Evolutionary conservation across 306 rosid species (phyloP).

Genomic region (Vigna hirtella): DNA sequence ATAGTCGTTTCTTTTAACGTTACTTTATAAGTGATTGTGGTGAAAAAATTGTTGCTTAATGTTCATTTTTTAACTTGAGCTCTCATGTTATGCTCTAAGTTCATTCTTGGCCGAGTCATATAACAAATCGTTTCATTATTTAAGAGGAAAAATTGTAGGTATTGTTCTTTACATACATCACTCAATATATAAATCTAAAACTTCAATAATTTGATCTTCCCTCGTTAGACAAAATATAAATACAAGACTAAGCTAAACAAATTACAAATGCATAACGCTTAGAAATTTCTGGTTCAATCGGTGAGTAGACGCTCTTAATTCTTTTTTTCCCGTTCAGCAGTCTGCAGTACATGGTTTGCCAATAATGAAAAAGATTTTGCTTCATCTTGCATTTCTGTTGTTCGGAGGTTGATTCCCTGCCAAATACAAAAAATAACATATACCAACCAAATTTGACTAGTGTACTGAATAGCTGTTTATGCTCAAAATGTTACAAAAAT

Average conservation of each 20-base stretch:
- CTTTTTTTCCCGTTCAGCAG: constrained; percentile 66
- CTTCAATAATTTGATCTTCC: background rate
- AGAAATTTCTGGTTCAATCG: background rate
- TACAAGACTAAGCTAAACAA: background rate
- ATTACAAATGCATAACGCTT: background rate
- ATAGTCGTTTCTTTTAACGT: background rate
- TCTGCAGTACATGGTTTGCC: constrained; percentile 77
- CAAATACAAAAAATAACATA: background rate
- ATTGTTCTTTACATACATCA: background rate
- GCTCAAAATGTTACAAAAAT: background rate
- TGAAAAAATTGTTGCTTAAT: too few species aligned
- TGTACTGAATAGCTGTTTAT: background rate
- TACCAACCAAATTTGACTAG: background rate
- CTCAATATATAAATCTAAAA: background rate
- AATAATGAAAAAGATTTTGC: constrained; percentile 87
- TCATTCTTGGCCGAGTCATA: too few species aligned
- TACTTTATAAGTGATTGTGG: too few species aligned
- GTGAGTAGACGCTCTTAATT: constrained; percentile 25
- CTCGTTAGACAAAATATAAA: background rate
- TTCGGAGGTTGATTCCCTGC: constrained; percentile 68
- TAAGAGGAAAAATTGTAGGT: background rate
- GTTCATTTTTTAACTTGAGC: too few species aligned
- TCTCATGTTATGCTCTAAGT: too few species aligned
- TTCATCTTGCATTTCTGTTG: constrained; percentile 89
- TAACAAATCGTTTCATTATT: background rate